Percentiles rank a stretch among this genome's conserved stretches.
phyloP scores from a whole-genome alignment of 352 stramenopile species.

The Phytophthora sp. region DNA sequence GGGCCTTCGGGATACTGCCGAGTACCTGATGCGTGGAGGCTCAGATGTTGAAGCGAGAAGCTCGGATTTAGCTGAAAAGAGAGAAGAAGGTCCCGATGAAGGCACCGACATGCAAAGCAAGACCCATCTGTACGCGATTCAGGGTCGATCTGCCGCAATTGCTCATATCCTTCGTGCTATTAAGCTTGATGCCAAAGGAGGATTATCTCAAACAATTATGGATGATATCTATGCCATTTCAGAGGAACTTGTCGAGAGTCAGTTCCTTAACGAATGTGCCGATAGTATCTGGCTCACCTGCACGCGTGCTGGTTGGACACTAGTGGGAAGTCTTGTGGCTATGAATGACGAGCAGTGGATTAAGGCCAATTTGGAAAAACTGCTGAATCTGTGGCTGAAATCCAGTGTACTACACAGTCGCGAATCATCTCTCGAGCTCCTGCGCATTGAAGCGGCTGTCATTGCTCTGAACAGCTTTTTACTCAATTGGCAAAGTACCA shows the following conservation, averaged over 20 bases:
- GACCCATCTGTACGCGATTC: constrained; percentile 74
- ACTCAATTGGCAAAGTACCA: constrained; percentile 38
- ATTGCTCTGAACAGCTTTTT: constrained; percentile 75
- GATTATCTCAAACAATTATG: constrained; percentile 61
- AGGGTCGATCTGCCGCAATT: constrained; percentile 73
- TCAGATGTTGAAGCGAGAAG: constrained; percentile 32
- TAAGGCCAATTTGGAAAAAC: constrained; percentile 54
- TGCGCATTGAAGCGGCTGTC: constrained; percentile 84
- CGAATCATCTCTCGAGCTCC: constrained; percentile 80
- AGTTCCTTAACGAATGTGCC: constrained; percentile 75
- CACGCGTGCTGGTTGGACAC: constrained; percentile 81
- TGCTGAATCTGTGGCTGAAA: constrained; percentile 79
- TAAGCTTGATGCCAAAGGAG: constrained; percentile 47
- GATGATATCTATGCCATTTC: constrained; percentile 72
- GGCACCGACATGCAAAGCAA: constrained; percentile 61
- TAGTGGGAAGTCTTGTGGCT: constrained; percentile 74
- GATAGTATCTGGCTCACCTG: constrained; percentile 90
- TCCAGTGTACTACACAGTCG: constrained; percentile 79
- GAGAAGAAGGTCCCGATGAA: constrained; percentile 39
- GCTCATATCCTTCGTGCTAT: constrained; percentile 66
- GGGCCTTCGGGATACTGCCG: constrained; percentile 49
- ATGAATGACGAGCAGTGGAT: constrained; percentile 74
- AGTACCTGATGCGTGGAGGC: constrained; percentile 45
- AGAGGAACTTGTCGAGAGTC: constrained; percentile 76
- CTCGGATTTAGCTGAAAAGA: constrained; percentile 15